Evolutionary conservation across 768 basidiomycete species (phyloP).

Genomic region (Phanerochaete sordida): DNA sequence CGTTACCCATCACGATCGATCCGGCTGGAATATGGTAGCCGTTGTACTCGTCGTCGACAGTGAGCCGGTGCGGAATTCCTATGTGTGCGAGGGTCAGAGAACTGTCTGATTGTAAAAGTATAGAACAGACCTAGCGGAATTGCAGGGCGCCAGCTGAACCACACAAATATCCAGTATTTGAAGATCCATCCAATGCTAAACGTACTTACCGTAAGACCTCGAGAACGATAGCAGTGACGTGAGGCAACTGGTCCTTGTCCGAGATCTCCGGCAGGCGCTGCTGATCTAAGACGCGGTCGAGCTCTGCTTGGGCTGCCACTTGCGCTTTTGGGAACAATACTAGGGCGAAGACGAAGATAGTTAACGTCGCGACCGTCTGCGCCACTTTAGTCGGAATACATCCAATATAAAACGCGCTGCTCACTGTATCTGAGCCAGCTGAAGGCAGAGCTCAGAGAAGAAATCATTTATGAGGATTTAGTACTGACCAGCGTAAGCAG

Average conservation of each 20-base stretch:
- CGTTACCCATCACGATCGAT: not conserved
- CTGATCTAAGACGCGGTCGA: conserved; percentile 17
- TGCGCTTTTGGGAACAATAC: conserved; percentile 13
- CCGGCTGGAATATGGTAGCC: conserved; percentile 9
- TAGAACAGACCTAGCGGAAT: not conserved
- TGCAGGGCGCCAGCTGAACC: not conserved
- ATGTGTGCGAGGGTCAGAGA: not conserved
- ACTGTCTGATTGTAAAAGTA: not conserved
- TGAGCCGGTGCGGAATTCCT: not conserved
- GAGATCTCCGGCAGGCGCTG: conserved; percentile 16
- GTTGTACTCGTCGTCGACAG: conserved; percentile 1
- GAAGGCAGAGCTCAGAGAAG: too few relatives aligned
- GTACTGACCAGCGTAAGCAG: conserved; percentile 23
- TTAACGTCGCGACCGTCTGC: not conserved
- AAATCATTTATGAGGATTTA: too few relatives aligned
- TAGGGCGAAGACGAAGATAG: conserved; percentile 13
- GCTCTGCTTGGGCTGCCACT: conserved; percentile 14
- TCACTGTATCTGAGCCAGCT: not conserved
- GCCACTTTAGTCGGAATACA: not conserved
- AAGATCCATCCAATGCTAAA: not conserved
- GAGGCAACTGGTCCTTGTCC: conserved; percentile 17
- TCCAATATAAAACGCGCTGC: not conserved
- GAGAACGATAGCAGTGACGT: conserved; percentile 16
- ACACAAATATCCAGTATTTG: not conserved
- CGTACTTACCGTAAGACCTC: conserved; percentile 13